Evolutionary conservation across 2,329 filamentous ascomycete genomes (phyloP), one percentile per base, ranked within the genome.

Genomic region (Calonectria pseudoturangicola): DNA sequence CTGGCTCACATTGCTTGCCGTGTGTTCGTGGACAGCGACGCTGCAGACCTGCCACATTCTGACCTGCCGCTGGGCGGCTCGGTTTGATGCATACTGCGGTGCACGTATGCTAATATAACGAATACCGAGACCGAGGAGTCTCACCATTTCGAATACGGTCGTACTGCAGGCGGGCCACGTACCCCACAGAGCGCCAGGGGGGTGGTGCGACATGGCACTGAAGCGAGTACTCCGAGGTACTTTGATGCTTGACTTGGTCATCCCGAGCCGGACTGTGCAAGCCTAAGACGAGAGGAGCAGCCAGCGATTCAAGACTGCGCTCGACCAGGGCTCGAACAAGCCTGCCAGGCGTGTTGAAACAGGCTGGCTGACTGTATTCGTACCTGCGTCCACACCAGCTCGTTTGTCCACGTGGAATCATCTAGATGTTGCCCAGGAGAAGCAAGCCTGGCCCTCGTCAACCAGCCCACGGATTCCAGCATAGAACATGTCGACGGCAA

Each of bases 331-430:
- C 43, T 25, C 47, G 63, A 41, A 33, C 39, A 47, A 18, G 25
- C 39, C 58, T 45, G 58, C 25, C 47, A 12, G 30, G 33, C 13
- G 33, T 71, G 68, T 48, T 66, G 68, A 66, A 54, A 72, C 62
- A 62, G 62, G 69, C 43, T 45, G 30, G 43, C 41, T 66, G 50
- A 73, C 67, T 66, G 66, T 60, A 65, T 47, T 60, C 64, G 78
- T 79, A 79, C 78, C 78, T 79, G 78, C 78, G 75, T 79, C 63
- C 66, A 54, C 65, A 71, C 73, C 58, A 67, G 68, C 63, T 63
- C 68, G 43, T 50, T 50, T 33, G 65, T 72, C 76, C 76, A 79
- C 78, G 75, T 79, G 78, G 76, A 71, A 63, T 71, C 66, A 62
- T 76, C 33, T 70, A 50, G 70, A 76, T 68, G 68, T 74, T 74